Conservation (phyloP, 1,284 basidiomycete species). For the Papiliotrema fonsecae region DNA sequence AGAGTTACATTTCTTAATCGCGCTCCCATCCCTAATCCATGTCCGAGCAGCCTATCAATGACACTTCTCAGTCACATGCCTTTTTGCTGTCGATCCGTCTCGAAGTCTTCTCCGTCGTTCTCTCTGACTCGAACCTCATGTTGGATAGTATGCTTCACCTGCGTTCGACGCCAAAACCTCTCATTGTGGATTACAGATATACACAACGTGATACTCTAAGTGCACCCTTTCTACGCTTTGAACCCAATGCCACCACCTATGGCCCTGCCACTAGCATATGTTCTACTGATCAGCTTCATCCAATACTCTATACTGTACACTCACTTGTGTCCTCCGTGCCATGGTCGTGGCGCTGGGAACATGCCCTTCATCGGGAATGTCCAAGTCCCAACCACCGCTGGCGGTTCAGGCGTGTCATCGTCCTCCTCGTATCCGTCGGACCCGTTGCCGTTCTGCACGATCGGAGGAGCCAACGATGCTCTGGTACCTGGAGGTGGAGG, state of each 20-base stretch:
- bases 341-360: slow-evolving; percentile 47
- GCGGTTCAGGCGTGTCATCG: slow-evolving; percentile 33
- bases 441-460: slow-evolving; percentile 6
- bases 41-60: too few relatives aligned
- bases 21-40: too few relatives aligned
- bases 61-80: too few relatives aligned
- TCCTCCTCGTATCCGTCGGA: slow-evolving; percentile 17
- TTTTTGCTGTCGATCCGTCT: too few relatives aligned
- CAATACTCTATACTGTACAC: slow-evolving; percentile 6
- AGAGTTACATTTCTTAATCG: too few relatives aligned
- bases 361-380: slow-evolving; percentile 49
- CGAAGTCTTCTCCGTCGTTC: too few relatives aligned
- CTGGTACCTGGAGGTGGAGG: slow-evolving; percentile 26
- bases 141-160: too few relatives aligned
- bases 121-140: too few relatives aligned
- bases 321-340: slow-evolving; percentile 37
- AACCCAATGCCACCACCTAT: slow-evolving; percentile 40
- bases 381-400: slow-evolving; percentile 42
- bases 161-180: too few relatives aligned
- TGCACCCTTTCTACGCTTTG: neutral
- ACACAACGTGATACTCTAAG: too few relatives aligned
- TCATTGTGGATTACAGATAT: too few relatives aligned
- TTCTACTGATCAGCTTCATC: slow-evolving; percentile 15
- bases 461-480: slow-evolving; percentile 26
- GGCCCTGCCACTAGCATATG: slow-evolving; percentile 40